Evolutionary conservation across 805 yeast species (phyloP), one percentile per base, ranked within the genome.

Genomic region (Ogataea pilisensis): DNA sequence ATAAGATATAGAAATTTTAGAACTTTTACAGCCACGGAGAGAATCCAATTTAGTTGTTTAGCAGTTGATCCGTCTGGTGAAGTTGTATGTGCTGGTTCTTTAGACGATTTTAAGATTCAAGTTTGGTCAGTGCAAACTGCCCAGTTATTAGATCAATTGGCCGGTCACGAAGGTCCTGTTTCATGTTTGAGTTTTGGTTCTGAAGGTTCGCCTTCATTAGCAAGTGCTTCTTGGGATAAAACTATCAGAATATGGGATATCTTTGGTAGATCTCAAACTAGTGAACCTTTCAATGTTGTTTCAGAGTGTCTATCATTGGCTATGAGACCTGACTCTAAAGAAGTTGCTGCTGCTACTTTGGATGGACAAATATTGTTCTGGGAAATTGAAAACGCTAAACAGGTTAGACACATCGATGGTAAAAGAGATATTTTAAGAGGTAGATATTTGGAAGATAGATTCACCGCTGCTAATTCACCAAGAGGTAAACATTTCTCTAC

Each of bases 41-140:
- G 98, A 53, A 70, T 90, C 21, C 96, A 89, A 58, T 93, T 91
- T 64, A 82, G 80, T 38, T 78, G 88, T 39, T 66, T 93, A 45
- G 98, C 98, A 0, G 95, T 89, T 32, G 99, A 93, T 62, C 96
- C 98, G 22, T 84, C 95, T 56, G 99, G 98, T 25, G 99, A 93
- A 64, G 82, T 93, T 38, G 93, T 93, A 2, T 89, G 93, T 56
- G 99, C 97, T 3, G 96, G 96, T 2, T 85, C 96, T 3, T 70
- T 81, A 32, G 96, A 90, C 57, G 84, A 82, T 47, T 93, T 82
- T 64, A 95, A 86, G 43, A 85, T 93, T 44, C 90, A 85, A 57
- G 88, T 93, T 26, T 93, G 99, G 99, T 87, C 96, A 5, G 97
- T 93, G 1, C 98, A 93, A 68, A 90, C 97, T 0, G 83, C 95